Evolutionary conservation across 169 alveolate genomes (phyloP).

Genomic region (Eimeria zaria): DNA sequence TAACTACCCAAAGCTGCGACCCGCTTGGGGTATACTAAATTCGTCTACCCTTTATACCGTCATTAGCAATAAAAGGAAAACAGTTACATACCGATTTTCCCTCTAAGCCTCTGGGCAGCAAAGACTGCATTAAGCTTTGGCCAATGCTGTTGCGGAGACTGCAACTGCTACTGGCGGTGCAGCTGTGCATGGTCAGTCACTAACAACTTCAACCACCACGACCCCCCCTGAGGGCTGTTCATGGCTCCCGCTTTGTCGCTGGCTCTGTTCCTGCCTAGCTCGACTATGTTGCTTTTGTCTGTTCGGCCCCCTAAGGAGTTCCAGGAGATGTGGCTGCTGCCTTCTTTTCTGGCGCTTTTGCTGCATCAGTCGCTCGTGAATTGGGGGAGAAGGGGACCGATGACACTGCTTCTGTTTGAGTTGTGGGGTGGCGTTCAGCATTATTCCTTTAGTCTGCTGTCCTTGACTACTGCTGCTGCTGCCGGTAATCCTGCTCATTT

Average conservation of each 20-base stretch:
- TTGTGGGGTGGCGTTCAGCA: neutral
- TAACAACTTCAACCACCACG: constrained; percentile 48
- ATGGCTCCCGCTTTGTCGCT: neutral
- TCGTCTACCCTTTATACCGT: neutral
- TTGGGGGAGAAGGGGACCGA: constrained; percentile 58
- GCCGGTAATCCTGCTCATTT: neutral
- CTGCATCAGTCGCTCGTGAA: constrained; percentile 70
- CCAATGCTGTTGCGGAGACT: neutral
- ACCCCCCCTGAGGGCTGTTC: neutral
- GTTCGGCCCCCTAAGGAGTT: neutral
- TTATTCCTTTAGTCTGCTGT: neutral
- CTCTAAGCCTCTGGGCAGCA: constrained; percentile 1
- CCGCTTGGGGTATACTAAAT: neutral
- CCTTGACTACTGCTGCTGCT: constrained; percentile 18
- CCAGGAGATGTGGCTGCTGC: constrained; percentile 54
- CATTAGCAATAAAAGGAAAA: neutral
- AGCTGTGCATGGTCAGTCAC: constrained; percentile 5
- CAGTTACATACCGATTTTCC: neutral
- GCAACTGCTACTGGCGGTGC: neutral
- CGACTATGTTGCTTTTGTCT: neutral
- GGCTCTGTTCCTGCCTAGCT: neutral
- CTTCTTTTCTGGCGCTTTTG: constrained; percentile 21
- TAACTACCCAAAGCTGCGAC: neutral
- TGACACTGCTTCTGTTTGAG: constrained; percentile 42
- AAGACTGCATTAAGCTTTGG: neutral